Evolutionary conservation across 2,329 filamentous ascomycete genomes (phyloP).

Genomic region (Chaetomiaceae sp.): DNA sequence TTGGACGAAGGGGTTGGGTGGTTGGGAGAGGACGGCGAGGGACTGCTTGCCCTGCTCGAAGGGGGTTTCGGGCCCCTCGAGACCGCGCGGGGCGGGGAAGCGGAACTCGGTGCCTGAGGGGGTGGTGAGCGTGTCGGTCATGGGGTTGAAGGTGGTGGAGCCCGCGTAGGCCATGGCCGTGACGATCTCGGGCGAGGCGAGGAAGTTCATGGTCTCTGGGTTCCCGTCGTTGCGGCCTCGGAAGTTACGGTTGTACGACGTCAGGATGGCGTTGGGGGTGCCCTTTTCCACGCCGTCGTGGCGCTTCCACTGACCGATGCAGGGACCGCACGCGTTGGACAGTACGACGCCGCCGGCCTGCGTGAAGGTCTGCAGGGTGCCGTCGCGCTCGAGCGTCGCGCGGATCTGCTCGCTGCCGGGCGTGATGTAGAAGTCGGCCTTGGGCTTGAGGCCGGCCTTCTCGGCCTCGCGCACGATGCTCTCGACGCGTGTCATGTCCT

Average conservation of each 20-base stretch:
- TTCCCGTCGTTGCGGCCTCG: constrained; percentile 96
- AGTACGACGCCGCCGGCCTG: constrained; percentile 83
- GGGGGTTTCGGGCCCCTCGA: constrained; percentile 54
- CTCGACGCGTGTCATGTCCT: constrained; percentile 96
- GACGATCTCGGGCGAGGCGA: constrained; percentile 93
- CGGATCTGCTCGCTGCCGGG: constrained; percentile 96
- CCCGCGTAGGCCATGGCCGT: constrained; percentile 95
- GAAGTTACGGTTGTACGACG: constrained; percentile 98
- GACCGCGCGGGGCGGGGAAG: constrained; percentile 74
- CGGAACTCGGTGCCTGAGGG: constrained; percentile 77
- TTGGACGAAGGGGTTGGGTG: constrained; percentile 64
- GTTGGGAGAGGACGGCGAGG: constrained; percentile 68
- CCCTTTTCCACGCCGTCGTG: constrained; percentile 82
- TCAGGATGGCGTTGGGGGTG: constrained; percentile 87
- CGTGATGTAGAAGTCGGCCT: constrained; percentile 90
- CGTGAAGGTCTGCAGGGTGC: constrained; percentile 80
- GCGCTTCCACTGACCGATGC: constrained; percentile 92
- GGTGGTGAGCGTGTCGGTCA: constrained; percentile 79
- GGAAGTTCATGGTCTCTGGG: constrained; percentile 95
- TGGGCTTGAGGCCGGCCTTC: constrained; percentile 83
- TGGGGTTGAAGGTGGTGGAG: constrained; percentile 89
- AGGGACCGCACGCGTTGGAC: constrained; percentile 91
- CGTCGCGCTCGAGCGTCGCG: constrained; percentile 85
- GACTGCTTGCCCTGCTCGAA: constrained; percentile 75
- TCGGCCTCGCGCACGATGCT: constrained; percentile 87